Evolutionary conservation across 805 yeast genomes (phyloP).

Genomic region (Candida alai): DNA sequence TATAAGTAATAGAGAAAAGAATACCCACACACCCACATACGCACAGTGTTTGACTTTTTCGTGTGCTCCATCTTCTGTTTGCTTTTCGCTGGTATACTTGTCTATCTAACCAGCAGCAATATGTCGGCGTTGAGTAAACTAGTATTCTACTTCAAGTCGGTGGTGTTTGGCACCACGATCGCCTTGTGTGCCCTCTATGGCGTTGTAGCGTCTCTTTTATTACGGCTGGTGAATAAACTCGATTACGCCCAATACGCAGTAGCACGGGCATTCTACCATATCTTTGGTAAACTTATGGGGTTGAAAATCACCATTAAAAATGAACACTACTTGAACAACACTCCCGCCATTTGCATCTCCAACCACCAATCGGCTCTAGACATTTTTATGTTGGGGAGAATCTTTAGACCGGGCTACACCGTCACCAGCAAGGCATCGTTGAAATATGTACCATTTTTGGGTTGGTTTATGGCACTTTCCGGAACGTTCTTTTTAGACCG

Average conservation of each 20-base stretch:
- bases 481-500: slow-evolving; percentile 93
- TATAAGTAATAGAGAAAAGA: too few relatives aligned
- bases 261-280: slow-evolving; percentile 72
- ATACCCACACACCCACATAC: too few relatives aligned
- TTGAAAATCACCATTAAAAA: slow-evolving; percentile 66
- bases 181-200: slow-evolving; percentile 70
- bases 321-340: slow-evolving; percentile 48
- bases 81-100: too few relatives aligned
- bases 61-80: too few relatives aligned
- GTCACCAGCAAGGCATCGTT: slow-evolving; percentile 89
- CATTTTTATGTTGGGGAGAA: slow-evolving; percentile 70
- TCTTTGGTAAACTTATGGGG: slow-evolving; percentile 61
- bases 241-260: slow-evolving; percentile 85
- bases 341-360: slow-evolving; percentile 77
- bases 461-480: slow-evolving; percentile 93
- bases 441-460: slow-evolving; percentile 82
- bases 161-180: slow-evolving; percentile 50
- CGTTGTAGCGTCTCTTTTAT: slow-evolving; percentile 64
- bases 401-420: slow-evolving; percentile 84
- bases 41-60: too few relatives aligned
- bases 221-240: slow-evolving; percentile 67
- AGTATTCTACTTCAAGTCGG: slow-evolving; percentile 54
- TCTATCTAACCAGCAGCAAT: too few relatives aligned
- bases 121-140: slow-evolving; percentile 4
- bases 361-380: slow-evolving; percentile 94